Evolutionary conservation across 371 early-diverging fungal species (phyloP), one percentile per base, ranked within the genome.

Genomic region (Smittium mucronatum): DNA sequence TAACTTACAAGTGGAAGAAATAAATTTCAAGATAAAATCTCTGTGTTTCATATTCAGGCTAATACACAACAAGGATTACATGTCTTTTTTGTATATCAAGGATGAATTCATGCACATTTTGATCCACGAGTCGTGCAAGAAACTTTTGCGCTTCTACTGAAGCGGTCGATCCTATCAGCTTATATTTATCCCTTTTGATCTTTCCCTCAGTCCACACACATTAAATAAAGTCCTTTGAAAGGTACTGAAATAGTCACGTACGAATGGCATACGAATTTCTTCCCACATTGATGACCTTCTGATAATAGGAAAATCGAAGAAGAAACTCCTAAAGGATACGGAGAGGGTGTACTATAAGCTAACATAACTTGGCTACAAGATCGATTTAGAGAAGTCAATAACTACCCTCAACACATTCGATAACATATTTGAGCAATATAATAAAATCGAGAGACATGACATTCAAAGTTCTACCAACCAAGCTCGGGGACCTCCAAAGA

Each of bases 351-450:
- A 47, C 5, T 5, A 21, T 21, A 47, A 47, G 21, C 47, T 47
- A 5, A 11, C 21, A 47, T 5, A 47, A 47, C 47, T 47, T 47
- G 47, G 21, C 21, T 47, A n/a, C 31, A 28, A n/a, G 28, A 66
- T n/a, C 2, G 28, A 36, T 16, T 75, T 78, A 36, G 77, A 72
- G 29, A 74, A 76, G 60, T 76, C 75, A 32, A 78, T 77, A 31
- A 31, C 1, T 2, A 31, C 21, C 2, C 64, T n/a, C 47, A 21
- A 47, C 21, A 11, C 21, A 47, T 11, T 11, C 5, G 21, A 47
- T 47, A 47, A 47, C 21, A 21, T 21, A 21, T 21, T 47, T 47
- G 21, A 21, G 47, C 5, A 21, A 11, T 5, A 47, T 5, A 47
- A 47, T 47, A 11, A 47, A 47, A 11, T 47, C 47, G 11, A 47